Evolutionary conservation across 1,284 basidiomycete species (phyloP), one percentile per base, ranked within the genome.

Genomic region (Puccinia coronata): DNA sequence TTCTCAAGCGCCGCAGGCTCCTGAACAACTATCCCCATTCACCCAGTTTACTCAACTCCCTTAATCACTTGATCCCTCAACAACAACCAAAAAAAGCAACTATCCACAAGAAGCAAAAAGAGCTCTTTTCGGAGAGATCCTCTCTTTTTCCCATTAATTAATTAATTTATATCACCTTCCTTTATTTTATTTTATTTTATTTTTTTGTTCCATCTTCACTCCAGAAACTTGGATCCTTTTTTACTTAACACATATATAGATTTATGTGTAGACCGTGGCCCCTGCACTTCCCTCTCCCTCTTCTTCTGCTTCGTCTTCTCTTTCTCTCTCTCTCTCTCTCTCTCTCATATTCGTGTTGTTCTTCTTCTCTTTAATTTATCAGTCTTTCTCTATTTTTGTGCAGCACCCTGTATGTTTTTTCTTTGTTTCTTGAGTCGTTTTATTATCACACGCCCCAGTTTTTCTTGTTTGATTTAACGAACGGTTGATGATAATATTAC

Each of bases 321-420:
- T 57, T 23, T 57, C 55, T 57, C 55, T 57, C 55, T 57, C 28
- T 57, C 55, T 59, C n/a, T 59, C 55, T 59, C 55, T 53, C n/a
- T 16, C 55, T 59, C 55, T n/a, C 55, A 34, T 6, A 59, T 59
- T n/a, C 23, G 6, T 23, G 23, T 31, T 59, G 9, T 59, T 23
- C 55, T 23, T 23, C 6, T n/a, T 59, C 23, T 55, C 1, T 55
- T 55, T 55, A 23, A 23, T 23, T 25, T 55, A 8, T 25, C n/a
- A 23, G 51, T 55, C 20, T 25, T 55, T 20, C 51, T 55, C 9
- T 2, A 8, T 55, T 23, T 55, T 55, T 55, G 12, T 25, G n/a
- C n/a, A n/a, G n/a, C n/a, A n/a, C n/a, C n/a, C n/a, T n/a, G n/a
- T n/a, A n/a, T n/a, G n/a, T 16, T 16, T 47, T 47, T 8, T 47